phyloP scores from a whole-genome alignment of 2,329 filamentous ascomycete species.

The Calonectria montana region DNA sequence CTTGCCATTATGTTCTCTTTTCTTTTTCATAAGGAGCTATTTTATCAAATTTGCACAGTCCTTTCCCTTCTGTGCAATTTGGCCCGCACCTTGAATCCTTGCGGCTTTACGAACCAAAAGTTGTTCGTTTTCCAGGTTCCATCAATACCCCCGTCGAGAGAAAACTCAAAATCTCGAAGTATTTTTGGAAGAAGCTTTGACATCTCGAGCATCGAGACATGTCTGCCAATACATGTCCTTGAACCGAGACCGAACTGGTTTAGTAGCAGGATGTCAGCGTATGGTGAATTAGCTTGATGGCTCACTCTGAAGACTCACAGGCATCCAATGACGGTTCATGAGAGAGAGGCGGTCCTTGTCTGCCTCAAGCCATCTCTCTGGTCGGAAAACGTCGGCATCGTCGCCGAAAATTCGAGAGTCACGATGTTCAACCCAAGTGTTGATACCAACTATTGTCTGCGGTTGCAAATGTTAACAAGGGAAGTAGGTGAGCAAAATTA shows the following conservation, averaged over 20 bases:
- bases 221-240: slow-evolving; percentile 36
- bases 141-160: background rate
- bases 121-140: slow-evolving; percentile 1
- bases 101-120: slow-evolving; percentile 25
- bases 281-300: rapidly evolving
- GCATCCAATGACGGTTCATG: slow-evolving; percentile 40
- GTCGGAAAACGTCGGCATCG: slow-evolving; percentile 30
- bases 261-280: background rate
- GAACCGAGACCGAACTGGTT: slow-evolving; percentile 38
- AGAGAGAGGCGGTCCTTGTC: slow-evolving; percentile 13
- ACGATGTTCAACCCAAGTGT: slow-evolving; percentile 38
- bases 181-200: slow-evolving; percentile 35
- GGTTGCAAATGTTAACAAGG: background rate
- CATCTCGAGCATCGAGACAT: slow-evolving; percentile 41
- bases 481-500: background rate
- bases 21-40: no score
- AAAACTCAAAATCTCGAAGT: slow-evolving; percentile 38
- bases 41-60: no score
- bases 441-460: slow-evolving; percentile 35
- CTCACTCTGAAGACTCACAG: slow-evolving; percentile 11
- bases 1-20: no score
- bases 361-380: slow-evolving; percentile 28
- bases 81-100: slow-evolving; percentile 4
- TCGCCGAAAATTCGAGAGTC: slow-evolving; percentile 30
- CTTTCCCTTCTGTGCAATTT: background rate